Conservation (phyloP, 1,284 basidiomycete species). For the Moniliophthora roreri region DNA sequence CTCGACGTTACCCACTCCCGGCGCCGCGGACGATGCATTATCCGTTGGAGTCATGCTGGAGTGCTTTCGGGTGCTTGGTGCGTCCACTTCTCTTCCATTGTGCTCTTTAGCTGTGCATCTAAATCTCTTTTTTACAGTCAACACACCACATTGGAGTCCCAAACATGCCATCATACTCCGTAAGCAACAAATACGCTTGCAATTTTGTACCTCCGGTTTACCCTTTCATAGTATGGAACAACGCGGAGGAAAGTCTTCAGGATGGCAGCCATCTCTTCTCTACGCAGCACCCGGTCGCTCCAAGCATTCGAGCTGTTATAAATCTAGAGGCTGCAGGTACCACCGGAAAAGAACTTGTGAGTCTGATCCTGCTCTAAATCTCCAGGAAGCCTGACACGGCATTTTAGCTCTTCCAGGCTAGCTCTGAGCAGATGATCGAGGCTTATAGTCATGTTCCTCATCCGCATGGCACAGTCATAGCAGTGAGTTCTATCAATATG, state of each 20-base stretch:
- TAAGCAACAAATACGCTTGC: slow-evolving; percentile 38
- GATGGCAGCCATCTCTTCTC: slow-evolving; percentile 94
- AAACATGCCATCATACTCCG: slow-evolving; percentile 84
- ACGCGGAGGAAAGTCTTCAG: slow-evolving; percentile 93
- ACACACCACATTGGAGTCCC: slow-evolving; percentile 73
- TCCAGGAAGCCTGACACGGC: too few species aligned
- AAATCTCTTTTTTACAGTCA: too few species aligned
- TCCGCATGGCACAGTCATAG: too few species aligned
- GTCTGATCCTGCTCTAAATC: too few species aligned
- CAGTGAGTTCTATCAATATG: too few species aligned
- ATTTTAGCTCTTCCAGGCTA: slow-evolving; percentile 97
- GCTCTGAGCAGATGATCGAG: slow-evolving; percentile 90
- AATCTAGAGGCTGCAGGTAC: slow-evolving; percentile 96
- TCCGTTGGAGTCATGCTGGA: slow-evolving; percentile 93
- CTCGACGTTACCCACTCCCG: slow-evolving; percentile 76
- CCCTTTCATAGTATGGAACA: slow-evolving; percentile 78
- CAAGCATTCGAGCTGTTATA: slow-evolving; percentile 82
- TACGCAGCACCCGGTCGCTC: slow-evolving; percentile 66
- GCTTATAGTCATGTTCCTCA: slow-evolving; percentile 83
- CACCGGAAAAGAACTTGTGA: slow-evolving; percentile 86
- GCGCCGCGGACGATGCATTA: slow-evolving; percentile 88
- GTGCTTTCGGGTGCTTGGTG: slow-evolving; percentile 80
- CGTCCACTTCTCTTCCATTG: too few species aligned
- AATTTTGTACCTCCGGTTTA: neutral
- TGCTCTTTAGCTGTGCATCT: too few species aligned